These are phyloP conservation scores for Diaporthe velutina DNA, from an alignment of 2,329 filamentous ascomycete species.

Conservation along the genomic window DNA sequence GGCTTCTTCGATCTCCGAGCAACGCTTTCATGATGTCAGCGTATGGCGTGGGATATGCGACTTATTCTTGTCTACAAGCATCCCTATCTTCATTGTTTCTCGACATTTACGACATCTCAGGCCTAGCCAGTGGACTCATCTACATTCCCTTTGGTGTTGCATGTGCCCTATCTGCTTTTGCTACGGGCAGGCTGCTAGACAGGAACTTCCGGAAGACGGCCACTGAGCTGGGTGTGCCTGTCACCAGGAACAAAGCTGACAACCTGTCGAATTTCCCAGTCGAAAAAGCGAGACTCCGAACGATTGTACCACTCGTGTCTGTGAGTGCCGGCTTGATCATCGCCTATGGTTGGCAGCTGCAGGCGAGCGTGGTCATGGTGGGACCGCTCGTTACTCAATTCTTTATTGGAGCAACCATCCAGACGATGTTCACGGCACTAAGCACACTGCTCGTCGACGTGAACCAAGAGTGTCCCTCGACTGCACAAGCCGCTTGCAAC, in stretches of 20 bases:
- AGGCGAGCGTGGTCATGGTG: slow-evolving; percentile 5
- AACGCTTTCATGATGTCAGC: background rate
- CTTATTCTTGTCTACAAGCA: slow-evolving; percentile 24
- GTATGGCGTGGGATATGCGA: slow-evolving; percentile 21
- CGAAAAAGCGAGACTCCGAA: slow-evolving; percentile 27
- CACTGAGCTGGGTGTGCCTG: background rate
- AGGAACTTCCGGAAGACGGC: slow-evolving; percentile 23
- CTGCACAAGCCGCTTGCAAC: slow-evolving; percentile 28
- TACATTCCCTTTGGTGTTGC: slow-evolving; percentile 26
- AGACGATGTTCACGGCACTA: slow-evolving; percentile 23
- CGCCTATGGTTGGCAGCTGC: slow-evolving; percentile 23
- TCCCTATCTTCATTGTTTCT: slow-evolving; percentile 14
- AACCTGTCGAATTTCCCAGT: background rate
- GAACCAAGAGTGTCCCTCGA: slow-evolving; percentile 17
- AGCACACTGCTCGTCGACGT: slow-evolving; percentile 24
- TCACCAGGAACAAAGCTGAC: slow-evolving; percentile 1
- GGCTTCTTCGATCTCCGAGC: slow-evolving; percentile 8
- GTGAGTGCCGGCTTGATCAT: slow-evolving; percentile 7
- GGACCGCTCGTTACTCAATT: slow-evolving; percentile 25
- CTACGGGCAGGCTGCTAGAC: slow-evolving; percentile 17
- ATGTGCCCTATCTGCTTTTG: slow-evolving; percentile 27
- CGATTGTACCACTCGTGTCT: background rate
- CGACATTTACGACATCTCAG: background rate
- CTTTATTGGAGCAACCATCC: slow-evolving; percentile 20
- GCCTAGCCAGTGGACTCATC: slow-evolving; percentile 16